phyloP scores from a whole-genome alignment of 495 filamentous ascomycete genomes.

The Symbiotaphrina buchneri region DNA sequence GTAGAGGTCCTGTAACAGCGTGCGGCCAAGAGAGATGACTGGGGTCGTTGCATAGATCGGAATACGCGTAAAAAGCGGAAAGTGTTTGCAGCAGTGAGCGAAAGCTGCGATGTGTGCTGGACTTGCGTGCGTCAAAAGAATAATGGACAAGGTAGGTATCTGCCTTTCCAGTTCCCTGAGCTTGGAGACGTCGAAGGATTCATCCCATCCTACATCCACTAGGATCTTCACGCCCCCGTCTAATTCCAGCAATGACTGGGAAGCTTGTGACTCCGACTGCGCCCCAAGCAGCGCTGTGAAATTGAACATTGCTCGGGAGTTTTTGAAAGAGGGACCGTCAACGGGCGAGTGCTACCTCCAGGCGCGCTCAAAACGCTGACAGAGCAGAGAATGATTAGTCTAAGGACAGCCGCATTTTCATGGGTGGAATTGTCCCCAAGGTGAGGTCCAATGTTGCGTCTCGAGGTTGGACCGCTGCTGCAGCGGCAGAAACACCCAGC shows the following conservation, averaged over 20 bases:
- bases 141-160: conserved; percentile 71
- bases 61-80: conserved; percentile 76
- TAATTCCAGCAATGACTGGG: conserved; percentile 85
- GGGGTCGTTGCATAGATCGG: conserved; percentile 93
- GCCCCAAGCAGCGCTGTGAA: conserved; percentile 86
- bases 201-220: conserved; percentile 91
- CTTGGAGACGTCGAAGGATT: conserved; percentile 58
- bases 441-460: no score
- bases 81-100: conserved; percentile 91
- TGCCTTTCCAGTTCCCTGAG: conserved; percentile 82
- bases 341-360: no score
- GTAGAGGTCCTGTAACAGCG: conserved; percentile 80
- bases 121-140: conserved; percentile 89
- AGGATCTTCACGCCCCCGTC: conserved; percentile 92
- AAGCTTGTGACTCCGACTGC: conserved; percentile 64
- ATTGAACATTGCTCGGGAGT: no score
- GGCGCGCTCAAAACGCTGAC: no score
- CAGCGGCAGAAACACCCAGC: no score
- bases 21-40: conserved; percentile 79
- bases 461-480: no score
- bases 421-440: no score
- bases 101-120: conserved; percentile 77
- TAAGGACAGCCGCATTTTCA: no score
- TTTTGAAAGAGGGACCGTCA: no score
- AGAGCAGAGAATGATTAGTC: no score